These are phyloP conservation scores for Ceratobasidium sp. DNA, from an alignment of 1,284 basidiomycete species.

Conservation along the genomic window DNA sequence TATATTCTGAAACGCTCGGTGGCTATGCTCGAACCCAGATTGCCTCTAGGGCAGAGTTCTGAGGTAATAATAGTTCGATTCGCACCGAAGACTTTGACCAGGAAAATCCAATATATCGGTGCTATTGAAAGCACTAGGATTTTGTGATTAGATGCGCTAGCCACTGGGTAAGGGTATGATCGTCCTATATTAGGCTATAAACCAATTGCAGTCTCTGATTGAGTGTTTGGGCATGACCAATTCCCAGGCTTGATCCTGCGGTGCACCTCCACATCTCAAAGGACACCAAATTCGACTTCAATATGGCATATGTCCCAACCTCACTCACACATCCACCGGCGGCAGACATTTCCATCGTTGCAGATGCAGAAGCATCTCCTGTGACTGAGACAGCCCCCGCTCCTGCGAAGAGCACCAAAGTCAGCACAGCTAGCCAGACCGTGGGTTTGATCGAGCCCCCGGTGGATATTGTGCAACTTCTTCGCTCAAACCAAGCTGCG, in stretches of 20 bases:
- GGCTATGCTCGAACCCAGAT: not conserved
- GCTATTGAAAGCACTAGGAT: too few species aligned
- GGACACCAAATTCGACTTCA: not conserved
- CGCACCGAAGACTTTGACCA: too few species aligned
- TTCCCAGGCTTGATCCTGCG: not conserved
- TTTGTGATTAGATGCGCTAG: too few species aligned
- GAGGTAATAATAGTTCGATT: too few species aligned
- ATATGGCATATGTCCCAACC: slow-evolving; percentile 32
- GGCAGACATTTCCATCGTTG: slow-evolving; percentile 16
- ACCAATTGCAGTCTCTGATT: too few species aligned
- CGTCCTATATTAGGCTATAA: not conserved
- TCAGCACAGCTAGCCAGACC: not conserved
- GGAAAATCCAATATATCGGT: too few species aligned
- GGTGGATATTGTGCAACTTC: not conserved
- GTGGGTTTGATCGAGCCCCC: slow-evolving; percentile 1
- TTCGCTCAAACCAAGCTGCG: slow-evolving; percentile 20
- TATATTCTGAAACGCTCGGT: not conserved
- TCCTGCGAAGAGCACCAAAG: not conserved
- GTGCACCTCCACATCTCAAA: not conserved
- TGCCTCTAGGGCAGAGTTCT: too few species aligned
- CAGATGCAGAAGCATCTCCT: not conserved
- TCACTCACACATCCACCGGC: slow-evolving; percentile 31
- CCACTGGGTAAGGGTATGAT: not conserved
- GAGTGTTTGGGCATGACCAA: not conserved
- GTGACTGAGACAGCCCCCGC: not conserved